Percentiles rank a stretch among this genome's conserved stretches.
Conservation (phyloP, 352 stramenopile species). For the Plasmopara viticola region DNA sequence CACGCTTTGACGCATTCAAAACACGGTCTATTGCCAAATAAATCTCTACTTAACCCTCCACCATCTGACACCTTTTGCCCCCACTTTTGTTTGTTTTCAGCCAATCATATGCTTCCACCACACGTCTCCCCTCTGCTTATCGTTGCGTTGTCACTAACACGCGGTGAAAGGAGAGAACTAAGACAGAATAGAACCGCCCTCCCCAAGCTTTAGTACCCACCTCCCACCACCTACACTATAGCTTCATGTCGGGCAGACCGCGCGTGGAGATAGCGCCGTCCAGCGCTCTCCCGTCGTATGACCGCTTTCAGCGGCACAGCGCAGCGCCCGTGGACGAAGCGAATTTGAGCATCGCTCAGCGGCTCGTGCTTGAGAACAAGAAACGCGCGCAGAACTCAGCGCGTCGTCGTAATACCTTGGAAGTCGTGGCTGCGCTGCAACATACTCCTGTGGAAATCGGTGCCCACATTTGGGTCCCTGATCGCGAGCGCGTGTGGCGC, state of each 20-base stretch:
- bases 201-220: neutral
- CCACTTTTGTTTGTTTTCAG: slow-evolving; percentile 1
- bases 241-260: slow-evolving; percentile 32
- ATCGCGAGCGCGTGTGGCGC: slow-evolving; percentile 77
- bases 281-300: slow-evolving; percentile 70
- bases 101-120: slow-evolving; percentile 8
- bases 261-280: slow-evolving; percentile 57
- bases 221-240: neutral
- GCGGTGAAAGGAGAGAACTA: slow-evolving; percentile 5
- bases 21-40: no score
- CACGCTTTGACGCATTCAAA: no score
- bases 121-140: slow-evolving; percentile 6
- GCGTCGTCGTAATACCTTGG: slow-evolving; percentile 60
- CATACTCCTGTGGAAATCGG: slow-evolving; percentile 70
- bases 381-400: slow-evolving; percentile 55
- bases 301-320: slow-evolving; percentile 66
- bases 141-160: slow-evolving; percentile 10
- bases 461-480: slow-evolving; percentile 82
- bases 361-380: slow-evolving; percentile 82
- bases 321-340: slow-evolving; percentile 49
- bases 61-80: neutral
- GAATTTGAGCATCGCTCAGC: slow-evolving; percentile 69
- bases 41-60: no score
- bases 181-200: slow-evolving; percentile 13
- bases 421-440: slow-evolving; percentile 60